Conservation (phyloP, 73 alveolate species). For the Paramecium sonneborni region DNA sequence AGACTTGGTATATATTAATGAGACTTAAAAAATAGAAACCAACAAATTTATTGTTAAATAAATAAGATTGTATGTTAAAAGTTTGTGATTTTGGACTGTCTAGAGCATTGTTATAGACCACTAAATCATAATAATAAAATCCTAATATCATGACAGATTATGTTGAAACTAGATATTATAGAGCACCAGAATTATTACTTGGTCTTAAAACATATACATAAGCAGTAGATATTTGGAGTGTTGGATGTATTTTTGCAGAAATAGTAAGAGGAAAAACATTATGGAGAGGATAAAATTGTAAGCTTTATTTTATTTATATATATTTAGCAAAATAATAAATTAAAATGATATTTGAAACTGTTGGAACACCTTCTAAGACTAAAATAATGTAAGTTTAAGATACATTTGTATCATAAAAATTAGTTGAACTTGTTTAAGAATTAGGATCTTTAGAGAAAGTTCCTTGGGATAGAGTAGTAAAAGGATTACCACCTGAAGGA, state of each 20-base stretch:
- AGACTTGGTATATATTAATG: slow-evolving; percentile 53
- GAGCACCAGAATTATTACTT: slow-evolving; percentile 66
- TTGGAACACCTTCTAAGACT: slow-evolving; percentile 59
- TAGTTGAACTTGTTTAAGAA: slow-evolving; percentile 17
- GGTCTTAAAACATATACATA: slow-evolving; percentile 50
- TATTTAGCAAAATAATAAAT: slow-evolving; percentile 41
- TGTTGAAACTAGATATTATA: slow-evolving; percentile 61
- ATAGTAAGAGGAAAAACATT: slow-evolving; percentile 54
- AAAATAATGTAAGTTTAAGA: slow-evolving; percentile 48
- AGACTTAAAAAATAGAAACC: slow-evolving; percentile 57
- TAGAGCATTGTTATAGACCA: slow-evolving; percentile 45
- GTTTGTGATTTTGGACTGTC: slow-evolving; percentile 68
- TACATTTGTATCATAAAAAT: slow-evolving; percentile 14
- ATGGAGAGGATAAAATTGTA: slow-evolving; percentile 55
- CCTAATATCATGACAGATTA: slow-evolving; percentile 63
- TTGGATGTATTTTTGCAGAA: slow-evolving; percentile 65
- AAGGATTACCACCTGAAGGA: slow-evolving; percentile 60
- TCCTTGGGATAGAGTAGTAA: slow-evolving; percentile 51
- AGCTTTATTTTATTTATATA: background rate
- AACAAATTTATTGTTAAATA: slow-evolving; percentile 49
- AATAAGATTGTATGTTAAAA: slow-evolving; percentile 58
- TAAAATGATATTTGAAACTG: slow-evolving; percentile 38
- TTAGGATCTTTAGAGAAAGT: slow-evolving; percentile 7
- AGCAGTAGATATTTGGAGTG: slow-evolving; percentile 70
- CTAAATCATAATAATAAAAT: slow-evolving; percentile 37